Base-by-base conservation (phyloP, 2,329 filamentous ascomycete genomes). In the Alternaria novae-zelandiae region DNA sequence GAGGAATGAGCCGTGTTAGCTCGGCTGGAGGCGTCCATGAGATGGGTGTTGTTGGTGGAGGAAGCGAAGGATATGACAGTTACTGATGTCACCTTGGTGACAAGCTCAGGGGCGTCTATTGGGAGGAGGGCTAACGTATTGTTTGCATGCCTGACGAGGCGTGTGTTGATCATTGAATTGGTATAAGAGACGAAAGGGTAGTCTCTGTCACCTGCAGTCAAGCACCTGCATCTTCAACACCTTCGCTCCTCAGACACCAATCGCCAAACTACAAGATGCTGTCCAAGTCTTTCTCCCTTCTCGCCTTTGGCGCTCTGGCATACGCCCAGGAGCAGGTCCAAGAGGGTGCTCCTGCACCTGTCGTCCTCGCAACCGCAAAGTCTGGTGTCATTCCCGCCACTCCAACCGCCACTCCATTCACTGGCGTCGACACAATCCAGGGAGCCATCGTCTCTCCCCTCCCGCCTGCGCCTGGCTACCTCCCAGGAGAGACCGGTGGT, bases 401-500 rank as follows among this genome's bases (percentile, higher is more conserved):
- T 11, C 71, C 70, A 15, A 65, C 64, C 2, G 61, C 28, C 10
- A 67, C 70, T 1, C 64, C 68, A 15, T 74, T 74, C 53, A 44
- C 62, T 10, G 70, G 70, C 17, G 63, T 74, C 26, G 65, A 69
- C 23, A 75, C 72, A 1, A 70, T 74, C 43, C 68, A 75, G 45
- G 68, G 71, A n/a, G 73, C 73, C 12, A 73, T 74, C 30, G 70
- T 74, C 21, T 64, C 66, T n/a, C 66, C 68, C 2, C 61, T 69
- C 0, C 72, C 73, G 1, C 61, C 69, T 9, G 57, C 65, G 25
- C 67, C 70, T 44, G 71, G 71, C 54, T 74, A 73, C 60, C 66
- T 66, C 10, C 61, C 61, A 20, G 47, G 41, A 6, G 53, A 47
- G 17, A 64, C 61, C 0, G 61, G 61, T 23, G 70, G 70, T 20